Evolutionary conservation across 2,329 filamentous ascomycete genomes (phyloP).

Genomic region (Juglanconis juglandina): DNA sequence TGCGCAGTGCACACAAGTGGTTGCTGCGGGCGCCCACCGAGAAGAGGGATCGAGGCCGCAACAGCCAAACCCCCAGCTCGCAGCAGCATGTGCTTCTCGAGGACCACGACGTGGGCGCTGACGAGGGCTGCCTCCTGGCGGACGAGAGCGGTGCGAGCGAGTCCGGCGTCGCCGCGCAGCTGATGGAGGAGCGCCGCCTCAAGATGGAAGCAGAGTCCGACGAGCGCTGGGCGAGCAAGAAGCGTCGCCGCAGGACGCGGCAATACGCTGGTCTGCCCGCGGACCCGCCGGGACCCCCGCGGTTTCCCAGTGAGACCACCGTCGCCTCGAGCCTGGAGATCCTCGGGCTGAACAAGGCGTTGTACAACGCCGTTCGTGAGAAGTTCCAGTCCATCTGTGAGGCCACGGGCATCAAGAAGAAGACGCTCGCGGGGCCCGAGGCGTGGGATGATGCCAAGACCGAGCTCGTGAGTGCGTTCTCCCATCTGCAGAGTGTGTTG

Average conservation of each 20-base stretch:
- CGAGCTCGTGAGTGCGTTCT: slow-evolving; percentile 60
- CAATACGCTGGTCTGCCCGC: slow-evolving; percentile 66
- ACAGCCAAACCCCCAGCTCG: background rate
- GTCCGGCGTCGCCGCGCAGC: slow-evolving; percentile 40
- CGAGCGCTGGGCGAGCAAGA: slow-evolving; percentile 60
- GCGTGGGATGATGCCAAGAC: slow-evolving; percentile 71
- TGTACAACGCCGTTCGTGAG: slow-evolving; percentile 63
- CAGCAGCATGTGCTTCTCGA: background rate
- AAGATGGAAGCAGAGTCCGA: slow-evolving; percentile 57
- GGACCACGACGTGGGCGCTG: background rate
- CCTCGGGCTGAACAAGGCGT: slow-evolving; percentile 58
- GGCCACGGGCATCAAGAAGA: slow-evolving; percentile 66
- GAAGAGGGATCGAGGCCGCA: slow-evolving; percentile 22
- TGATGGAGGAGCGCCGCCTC: slow-evolving; percentile 51
- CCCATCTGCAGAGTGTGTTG: slow-evolving; percentile 61
- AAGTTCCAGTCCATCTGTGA: slow-evolving; percentile 70
- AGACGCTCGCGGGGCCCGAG: slow-evolving; percentile 69
- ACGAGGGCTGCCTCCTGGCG: background rate
- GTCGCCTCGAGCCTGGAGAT: slow-evolving; percentile 74
- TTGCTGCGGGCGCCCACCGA: slow-evolving; percentile 58
- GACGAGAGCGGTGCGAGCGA: background rate
- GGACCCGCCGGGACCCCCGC: slow-evolving; percentile 64
- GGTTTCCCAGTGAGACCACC: slow-evolving; percentile 80
- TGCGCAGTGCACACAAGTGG: slow-evolving; percentile 68
- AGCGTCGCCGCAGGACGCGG: slow-evolving; percentile 65